Evolutionary conservation across 805 yeast species (phyloP).

Genomic region (Candida glaebosa): DNA sequence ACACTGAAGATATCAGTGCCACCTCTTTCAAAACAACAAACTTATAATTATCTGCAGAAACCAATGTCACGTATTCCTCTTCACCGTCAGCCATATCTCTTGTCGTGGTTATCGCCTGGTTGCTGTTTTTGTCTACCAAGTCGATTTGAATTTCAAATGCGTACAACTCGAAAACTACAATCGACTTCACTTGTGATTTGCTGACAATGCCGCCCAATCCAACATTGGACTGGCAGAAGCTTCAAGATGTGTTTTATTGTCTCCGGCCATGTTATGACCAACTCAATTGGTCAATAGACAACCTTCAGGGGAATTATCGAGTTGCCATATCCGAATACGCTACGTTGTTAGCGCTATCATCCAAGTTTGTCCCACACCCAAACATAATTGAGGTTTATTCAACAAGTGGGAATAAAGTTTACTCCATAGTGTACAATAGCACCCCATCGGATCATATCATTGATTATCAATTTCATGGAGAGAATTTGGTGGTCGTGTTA

Average conservation of each 20-base stretch:
- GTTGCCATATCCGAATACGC: conserved; percentile 51
- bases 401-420: conserved; percentile 30
- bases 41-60: conserved; percentile 69
- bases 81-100: neutral
- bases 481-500: conserved; percentile 54
- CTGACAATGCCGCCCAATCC: conserved; percentile 33
- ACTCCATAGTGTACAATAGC: conserved; percentile 37
- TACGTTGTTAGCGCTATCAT: conserved; percentile 53
- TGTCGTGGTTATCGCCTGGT: neutral
- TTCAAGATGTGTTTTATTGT: conserved; percentile 67
- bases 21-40: conserved; percentile 66
- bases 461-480: conserved; percentile 49
- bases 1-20: conserved; percentile 64
- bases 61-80: conserved; percentile 51
- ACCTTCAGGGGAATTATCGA: conserved; percentile 33
- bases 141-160: neutral
- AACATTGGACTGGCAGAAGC: conserved; percentile 70
- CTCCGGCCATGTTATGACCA: conserved; percentile 52
- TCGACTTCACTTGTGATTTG: neutral
- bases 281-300: conserved; percentile 47
- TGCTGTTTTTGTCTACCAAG: neutral
- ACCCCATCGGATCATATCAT: conserved; percentile 50
- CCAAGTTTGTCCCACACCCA: conserved; percentile 32
- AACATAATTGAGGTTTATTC: conserved; percentile 36
- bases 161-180: neutral